Percentiles rank a stretch among this genome's conserved stretches.
Conservation (phyloP, 108 stramenopile species). For the Fistulifera solaris region DNA sequence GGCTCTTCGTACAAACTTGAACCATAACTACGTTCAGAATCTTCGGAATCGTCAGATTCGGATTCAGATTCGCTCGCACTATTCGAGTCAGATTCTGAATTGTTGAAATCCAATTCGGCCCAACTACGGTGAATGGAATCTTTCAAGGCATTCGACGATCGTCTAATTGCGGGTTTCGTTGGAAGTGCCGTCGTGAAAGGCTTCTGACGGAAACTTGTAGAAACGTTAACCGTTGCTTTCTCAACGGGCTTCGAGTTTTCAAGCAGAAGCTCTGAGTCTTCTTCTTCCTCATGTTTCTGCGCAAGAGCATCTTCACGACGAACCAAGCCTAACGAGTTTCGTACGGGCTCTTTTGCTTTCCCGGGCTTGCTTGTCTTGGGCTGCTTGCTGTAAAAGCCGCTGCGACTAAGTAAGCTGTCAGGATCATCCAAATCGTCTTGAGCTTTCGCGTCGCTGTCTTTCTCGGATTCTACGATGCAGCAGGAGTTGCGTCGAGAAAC, state of each 20-base stretch:
- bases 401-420: slow-evolving; percentile 6
- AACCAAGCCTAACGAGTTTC: background rate
- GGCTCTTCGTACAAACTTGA: slow-evolving; percentile 8
- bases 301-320: background rate
- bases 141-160: background rate
- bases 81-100: no score
- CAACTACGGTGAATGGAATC: slow-evolving; percentile 4
- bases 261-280: background rate
- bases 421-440: slow-evolving; percentile 11
- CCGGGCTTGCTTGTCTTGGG: background rate
- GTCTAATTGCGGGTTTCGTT: background rate
- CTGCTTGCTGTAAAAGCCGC: background rate
- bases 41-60: background rate
- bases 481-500: background rate
- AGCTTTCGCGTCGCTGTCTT: slow-evolving; percentile 1
- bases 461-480: background rate
- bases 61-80: no score
- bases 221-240: background rate
- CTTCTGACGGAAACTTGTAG: slow-evolving; percentile 3
- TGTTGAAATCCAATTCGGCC: slow-evolving; percentile 5
- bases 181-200: background rate
- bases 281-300: background rate
- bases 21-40: background rate
- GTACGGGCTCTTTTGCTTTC: background rate
- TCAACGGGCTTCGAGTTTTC: slow-evolving; percentile 1